Conservation (phyloP, 805 yeast species). For the Nakazawaea ambrosiae region DNA sequence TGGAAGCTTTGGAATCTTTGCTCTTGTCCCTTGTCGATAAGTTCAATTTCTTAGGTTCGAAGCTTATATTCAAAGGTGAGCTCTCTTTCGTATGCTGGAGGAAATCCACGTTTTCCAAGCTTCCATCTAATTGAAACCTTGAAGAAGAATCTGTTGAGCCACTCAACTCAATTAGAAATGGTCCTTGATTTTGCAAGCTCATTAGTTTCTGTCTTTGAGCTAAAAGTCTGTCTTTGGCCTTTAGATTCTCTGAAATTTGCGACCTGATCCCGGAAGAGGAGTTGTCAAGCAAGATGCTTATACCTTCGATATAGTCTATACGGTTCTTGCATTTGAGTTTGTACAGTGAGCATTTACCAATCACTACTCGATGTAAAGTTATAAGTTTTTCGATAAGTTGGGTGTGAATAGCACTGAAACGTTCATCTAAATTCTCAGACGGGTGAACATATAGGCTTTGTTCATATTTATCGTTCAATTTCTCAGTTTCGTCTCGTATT, state of each 20-base stretch:
- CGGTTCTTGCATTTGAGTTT: background rate
- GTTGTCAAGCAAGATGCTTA: background rate
- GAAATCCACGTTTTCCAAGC: background rate
- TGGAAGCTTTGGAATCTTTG: no score
- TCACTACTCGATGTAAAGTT: background rate
- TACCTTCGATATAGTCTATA: background rate
- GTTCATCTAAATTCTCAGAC: background rate
- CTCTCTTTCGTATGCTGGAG: no score
- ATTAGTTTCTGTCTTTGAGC: background rate
- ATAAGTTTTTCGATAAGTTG: background rate
- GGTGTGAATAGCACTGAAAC: background rate
- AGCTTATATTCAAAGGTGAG: background rate
- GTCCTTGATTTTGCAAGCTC: background rate
- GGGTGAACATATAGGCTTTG: background rate
- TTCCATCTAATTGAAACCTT: background rate
- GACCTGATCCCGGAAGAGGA: background rate
- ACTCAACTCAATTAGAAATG: background rate
- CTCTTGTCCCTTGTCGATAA: no score
- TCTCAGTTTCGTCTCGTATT: background rate
- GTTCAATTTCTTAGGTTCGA: slow-evolving; percentile 3
- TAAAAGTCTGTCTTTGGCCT: background rate
- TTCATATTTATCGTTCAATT: slow-evolving; percentile 1
- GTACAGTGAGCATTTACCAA: background rate
- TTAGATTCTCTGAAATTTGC: background rate
- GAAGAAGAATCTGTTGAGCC: no score